Conservation (phyloP, 805 yeast species). For the Huiozyma sinensis region DNA sequence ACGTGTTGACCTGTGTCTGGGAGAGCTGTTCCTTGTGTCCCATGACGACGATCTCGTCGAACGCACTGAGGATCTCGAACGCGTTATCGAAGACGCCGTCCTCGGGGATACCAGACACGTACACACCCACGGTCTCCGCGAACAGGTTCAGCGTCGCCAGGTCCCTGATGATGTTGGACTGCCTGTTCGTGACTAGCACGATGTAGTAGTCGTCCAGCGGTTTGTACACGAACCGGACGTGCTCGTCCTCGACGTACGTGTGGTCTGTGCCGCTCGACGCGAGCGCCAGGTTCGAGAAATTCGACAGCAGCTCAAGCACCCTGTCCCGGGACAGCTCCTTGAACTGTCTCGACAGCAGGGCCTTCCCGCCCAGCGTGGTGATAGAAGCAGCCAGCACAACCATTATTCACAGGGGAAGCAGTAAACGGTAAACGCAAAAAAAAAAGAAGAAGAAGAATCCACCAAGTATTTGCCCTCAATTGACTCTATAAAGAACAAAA, state of each 20-base stretch:
- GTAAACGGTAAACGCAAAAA: not conserved
- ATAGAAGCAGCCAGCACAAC: slow-evolving; percentile 89
- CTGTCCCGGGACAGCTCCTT: slow-evolving; percentile 74
- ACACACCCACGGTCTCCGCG: slow-evolving; percentile 67
- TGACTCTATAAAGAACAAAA: not conserved
- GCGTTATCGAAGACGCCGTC: slow-evolving; percentile 74
- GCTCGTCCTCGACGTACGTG: slow-evolving; percentile 87
- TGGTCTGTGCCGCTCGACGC: slow-evolving; percentile 64
- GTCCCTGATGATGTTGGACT: slow-evolving; percentile 88
- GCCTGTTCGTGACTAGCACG: slow-evolving; percentile 81
- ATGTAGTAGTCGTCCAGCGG: slow-evolving; percentile 91
- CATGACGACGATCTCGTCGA: slow-evolving; percentile 83
- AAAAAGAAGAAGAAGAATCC: not conserved
- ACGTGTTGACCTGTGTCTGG: slow-evolving; percentile 71
- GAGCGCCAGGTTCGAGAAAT: slow-evolving; percentile 70
- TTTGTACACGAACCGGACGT: slow-evolving; percentile 87
- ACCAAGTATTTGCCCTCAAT: not conserved
- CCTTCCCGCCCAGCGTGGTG: slow-evolving; percentile 87
- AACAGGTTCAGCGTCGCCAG: slow-evolving; percentile 83
- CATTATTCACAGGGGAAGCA: slow-evolving; percentile 27
- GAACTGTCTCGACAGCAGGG: slow-evolving; percentile 86
- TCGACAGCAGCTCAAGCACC: slow-evolving; percentile 74
- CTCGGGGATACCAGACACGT: slow-evolving; percentile 66
- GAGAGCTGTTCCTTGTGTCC: slow-evolving; percentile 88
- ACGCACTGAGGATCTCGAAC: slow-evolving; percentile 81